Evolutionary conservation across 495 filamentous ascomycete species (phyloP).

Genomic region (Penicillium macrosclerotiorum): DNA sequence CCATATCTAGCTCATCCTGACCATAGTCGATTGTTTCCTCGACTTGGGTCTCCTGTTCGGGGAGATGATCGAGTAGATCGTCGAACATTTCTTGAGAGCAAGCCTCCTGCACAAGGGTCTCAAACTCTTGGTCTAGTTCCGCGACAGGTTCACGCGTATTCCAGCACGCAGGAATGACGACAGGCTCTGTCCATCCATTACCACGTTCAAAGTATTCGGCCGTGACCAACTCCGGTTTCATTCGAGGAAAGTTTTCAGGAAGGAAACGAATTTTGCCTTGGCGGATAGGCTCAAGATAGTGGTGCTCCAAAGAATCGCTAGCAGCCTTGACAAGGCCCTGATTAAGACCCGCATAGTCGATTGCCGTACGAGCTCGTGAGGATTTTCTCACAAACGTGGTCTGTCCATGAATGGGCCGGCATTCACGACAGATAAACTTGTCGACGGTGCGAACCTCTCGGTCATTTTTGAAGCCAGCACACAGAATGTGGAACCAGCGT

Average conservation of each 20-base stretch:
- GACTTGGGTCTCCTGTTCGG: slow-evolving; percentile 36
- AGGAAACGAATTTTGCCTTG: slow-evolving; percentile 63
- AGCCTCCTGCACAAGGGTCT: slow-evolving; percentile 36
- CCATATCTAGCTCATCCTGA: slow-evolving; percentile 70
- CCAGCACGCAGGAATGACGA: slow-evolving; percentile 65
- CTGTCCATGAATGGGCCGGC: slow-evolving; percentile 58
- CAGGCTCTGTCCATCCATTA: slow-evolving; percentile 66
- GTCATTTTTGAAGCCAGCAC: slow-evolving; percentile 69
- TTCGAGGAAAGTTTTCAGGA: slow-evolving; percentile 62
- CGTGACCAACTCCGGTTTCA: slow-evolving; percentile 66
- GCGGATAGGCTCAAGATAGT: slow-evolving; percentile 70
- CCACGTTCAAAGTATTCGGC: slow-evolving; percentile 66
- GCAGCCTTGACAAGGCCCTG: slow-evolving; percentile 70
- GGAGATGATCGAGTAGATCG: slow-evolving; percentile 40
- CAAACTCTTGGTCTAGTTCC: slow-evolving; percentile 22
- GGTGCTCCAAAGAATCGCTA: slow-evolving; percentile 66
- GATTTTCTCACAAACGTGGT: slow-evolving; percentile 66
- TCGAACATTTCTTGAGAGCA: slow-evolving; percentile 48
- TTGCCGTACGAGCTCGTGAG: slow-evolving; percentile 63
- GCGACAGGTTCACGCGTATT: slow-evolving; percentile 54
- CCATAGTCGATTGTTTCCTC: slow-evolving; percentile 55
- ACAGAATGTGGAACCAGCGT: slow-evolving; percentile 71
- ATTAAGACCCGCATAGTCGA: slow-evolving; percentile 74
- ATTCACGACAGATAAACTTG: slow-evolving; percentile 66
- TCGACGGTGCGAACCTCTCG: slow-evolving; percentile 69